A percentile compares a stretch with the other conserved stretches of the same genome.
Conservation (phyloP, 306 rosid genomes). For the Ochetophila trinervis region DNA sequence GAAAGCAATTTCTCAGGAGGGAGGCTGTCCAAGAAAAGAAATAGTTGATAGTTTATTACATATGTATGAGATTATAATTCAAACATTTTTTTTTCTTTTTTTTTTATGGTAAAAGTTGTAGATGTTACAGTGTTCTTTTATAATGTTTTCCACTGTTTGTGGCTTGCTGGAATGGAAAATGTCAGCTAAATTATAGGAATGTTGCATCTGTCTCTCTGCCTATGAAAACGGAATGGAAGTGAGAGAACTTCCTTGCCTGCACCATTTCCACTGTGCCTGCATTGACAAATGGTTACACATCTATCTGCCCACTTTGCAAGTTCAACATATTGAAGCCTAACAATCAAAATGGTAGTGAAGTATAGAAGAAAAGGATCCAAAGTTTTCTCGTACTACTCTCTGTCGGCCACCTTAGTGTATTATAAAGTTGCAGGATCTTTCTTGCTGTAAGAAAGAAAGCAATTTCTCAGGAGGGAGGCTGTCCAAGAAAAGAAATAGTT, state of each 20-base stretch:
- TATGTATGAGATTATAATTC: too few relatives aligned
- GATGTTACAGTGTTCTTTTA: too few relatives aligned
- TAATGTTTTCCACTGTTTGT: too few relatives aligned
- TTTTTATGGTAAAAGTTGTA: too few relatives aligned
- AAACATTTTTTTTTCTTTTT: too few relatives aligned
- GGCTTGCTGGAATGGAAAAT: too few relatives aligned
- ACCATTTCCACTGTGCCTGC: slow-evolving; percentile 81
- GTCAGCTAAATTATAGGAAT: slow-evolving; percentile 62
- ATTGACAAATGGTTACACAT: slow-evolving; percentile 85
- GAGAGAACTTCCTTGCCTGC: slow-evolving; percentile 79
- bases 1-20: too few relatives aligned
- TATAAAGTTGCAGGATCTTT: neutral
- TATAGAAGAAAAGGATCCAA: slow-evolving; percentile 30
- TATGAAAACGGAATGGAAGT: slow-evolving; percentile 67
- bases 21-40: too few relatives aligned
- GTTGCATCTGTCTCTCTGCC: slow-evolving; percentile 71
- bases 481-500: too few relatives aligned
- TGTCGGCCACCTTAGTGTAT: neutral
- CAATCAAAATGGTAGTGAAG: slow-evolving; percentile 26
- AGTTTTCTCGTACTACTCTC: neutral
- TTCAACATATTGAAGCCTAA: slow-evolving; percentile 53
- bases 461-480: too few relatives aligned
- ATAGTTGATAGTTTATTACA: too few relatives aligned
- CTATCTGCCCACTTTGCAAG: slow-evolving; percentile 88
- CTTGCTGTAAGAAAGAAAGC: too few relatives aligned